These are phyloP conservation scores for Erodium texanum DNA, from an alignment of 441 rosid species.

Conservation along the genomic window DNA sequence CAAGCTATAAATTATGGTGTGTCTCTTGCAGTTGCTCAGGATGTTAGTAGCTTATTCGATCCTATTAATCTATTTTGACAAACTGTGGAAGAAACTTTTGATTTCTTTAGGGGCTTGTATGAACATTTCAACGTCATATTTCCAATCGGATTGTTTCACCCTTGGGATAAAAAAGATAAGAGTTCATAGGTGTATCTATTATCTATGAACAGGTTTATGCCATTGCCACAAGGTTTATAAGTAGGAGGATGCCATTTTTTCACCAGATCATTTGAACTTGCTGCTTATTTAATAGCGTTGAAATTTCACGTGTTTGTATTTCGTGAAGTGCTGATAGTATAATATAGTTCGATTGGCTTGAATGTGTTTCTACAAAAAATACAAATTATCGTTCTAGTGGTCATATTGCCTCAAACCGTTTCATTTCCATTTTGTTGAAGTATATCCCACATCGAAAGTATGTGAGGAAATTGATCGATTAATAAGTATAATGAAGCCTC, in stretches of 20 bases:
- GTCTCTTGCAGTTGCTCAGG: background rate
- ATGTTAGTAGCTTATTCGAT: background rate
- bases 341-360: background rate
- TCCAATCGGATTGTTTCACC: background rate
- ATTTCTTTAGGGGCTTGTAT: background rate
- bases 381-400: background rate
- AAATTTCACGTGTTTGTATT: conserved; percentile 2
- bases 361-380: background rate
- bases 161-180: background rate
- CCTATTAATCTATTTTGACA: background rate
- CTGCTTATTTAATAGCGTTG: conserved; percentile 1
- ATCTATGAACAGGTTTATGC: background rate
- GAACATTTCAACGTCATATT: background rate
- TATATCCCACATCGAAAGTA: no score
- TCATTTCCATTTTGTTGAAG: no score
- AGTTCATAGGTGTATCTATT: background rate
- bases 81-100: background rate
- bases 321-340: background rate
- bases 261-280: background rate
- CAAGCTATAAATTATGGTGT: background rate
- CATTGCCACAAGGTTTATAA: no score
- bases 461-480: no score
- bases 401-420: background rate
- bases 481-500: no score
- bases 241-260: background rate